phyloP scores from a whole-genome alignment of 768 basidiomycete genomes.

The Lactifluus pinguis region DNA sequence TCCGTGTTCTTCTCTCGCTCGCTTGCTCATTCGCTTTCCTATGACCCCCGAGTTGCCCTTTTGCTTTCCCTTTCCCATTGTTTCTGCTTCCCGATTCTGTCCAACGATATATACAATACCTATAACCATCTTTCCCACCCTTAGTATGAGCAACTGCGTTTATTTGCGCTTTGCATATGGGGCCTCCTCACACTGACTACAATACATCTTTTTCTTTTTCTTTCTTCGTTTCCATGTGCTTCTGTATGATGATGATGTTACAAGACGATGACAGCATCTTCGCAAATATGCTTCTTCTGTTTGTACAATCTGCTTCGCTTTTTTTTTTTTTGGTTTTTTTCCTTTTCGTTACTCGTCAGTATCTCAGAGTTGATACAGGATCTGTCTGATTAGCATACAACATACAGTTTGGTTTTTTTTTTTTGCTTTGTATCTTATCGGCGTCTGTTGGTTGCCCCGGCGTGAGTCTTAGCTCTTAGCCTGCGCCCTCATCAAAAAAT shows the following conservation, averaged over 20 bases:
- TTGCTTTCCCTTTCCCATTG: not conserved
- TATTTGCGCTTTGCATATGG: not conserved
- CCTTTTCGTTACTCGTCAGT: not conserved
- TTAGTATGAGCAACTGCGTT: not conserved
- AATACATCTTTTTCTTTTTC: not conserved
- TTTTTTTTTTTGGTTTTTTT: not conserved
- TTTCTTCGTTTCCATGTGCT: not conserved
- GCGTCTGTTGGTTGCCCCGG: not conserved
- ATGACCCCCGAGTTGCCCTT: not conserved
- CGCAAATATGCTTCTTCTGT: not conserved
- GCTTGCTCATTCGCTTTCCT: not conserved
- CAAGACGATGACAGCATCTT: not conserved
- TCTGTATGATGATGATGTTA: not conserved
- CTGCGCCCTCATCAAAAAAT: too few relatives aligned
- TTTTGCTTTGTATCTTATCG: not conserved
- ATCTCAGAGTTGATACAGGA: not conserved
- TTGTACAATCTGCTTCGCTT: not conserved
- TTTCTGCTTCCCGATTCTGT: not conserved
- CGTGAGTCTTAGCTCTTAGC: too few relatives aligned
- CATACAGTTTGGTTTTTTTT: not conserved
- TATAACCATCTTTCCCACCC: not conserved
- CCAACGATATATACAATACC: not conserved
- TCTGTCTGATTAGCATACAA: not conserved
- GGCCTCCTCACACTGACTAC: not conserved
- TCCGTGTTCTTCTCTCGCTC: not conserved